Base-by-base conservation (phyloP, 345 rosid genomes). In the Orychophragmus violaceus region DNA sequence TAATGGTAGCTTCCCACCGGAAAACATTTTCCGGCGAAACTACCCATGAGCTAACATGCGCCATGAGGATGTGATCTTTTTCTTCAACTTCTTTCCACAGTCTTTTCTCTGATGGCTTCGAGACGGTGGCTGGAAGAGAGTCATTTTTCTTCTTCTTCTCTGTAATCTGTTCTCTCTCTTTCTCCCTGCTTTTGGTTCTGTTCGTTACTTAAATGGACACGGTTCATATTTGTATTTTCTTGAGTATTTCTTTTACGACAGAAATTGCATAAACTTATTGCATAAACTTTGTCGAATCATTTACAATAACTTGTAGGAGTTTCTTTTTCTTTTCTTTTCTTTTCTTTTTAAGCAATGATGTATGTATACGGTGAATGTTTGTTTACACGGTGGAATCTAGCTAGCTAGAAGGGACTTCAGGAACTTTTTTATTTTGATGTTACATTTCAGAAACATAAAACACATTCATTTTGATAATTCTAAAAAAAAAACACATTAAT, bases 1-100 rank as follows among this genome's bases (percentile, higher is more conserved):
- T 69, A 1, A 69, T 11, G 44, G 30, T 50, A 6, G 66, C 74
- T 49, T 69, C 44, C 74, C 60, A 59, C 51, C 28, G 16, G 59
- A 37, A 69, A 59, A 50, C 3, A 21, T 69, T 60, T 19, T n/a
- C 42, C 12, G 66, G 74, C 21, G 60, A 51, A 25, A 36, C 51
- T n/a, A 69, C 21, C 39, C 25, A 11, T 2, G 30, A 16, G 50
- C 8, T 48, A 5, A 48, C 49, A 13, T 45, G 49, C 2, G 22
- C 21, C 27, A 22, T 56, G 10, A 44, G 39, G 17, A 36, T 36
- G 29, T 25, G 6, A 24, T 58, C 51, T 21, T 69, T 11, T 19
- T 12, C 29, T 23, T 3, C 2, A 4, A n/a, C 6, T 59, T 59
- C 74, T 2, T 49, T 59, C 24, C 59, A 4, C 18, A 69, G 7